Conservation (phyloP, 2,329 filamentous ascomycete genomes). For the Apiospora koreana region DNA sequence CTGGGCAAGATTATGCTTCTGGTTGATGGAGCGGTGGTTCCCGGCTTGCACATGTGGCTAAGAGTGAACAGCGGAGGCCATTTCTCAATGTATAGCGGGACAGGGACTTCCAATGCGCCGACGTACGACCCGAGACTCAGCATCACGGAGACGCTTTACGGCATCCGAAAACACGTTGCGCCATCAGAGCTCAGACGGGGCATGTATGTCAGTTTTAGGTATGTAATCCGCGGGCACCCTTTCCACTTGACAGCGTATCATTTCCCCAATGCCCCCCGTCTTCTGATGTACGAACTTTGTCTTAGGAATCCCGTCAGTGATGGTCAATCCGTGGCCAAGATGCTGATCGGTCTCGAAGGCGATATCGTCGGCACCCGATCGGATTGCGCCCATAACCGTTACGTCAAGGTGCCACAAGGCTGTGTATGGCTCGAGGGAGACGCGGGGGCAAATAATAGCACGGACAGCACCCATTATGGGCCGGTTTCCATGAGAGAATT, state of each 20-base stretch:
- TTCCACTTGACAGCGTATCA: too few species aligned
- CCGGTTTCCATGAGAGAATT: not conserved
- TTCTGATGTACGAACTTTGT: not conserved
- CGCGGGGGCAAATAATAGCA: not conserved
- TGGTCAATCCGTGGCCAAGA: not conserved
- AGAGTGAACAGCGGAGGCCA: not conserved
- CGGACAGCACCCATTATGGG: not conserved
- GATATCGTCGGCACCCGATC: not conserved
- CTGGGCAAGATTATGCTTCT: not conserved
- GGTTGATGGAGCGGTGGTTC: not conserved
- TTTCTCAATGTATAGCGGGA: rapidly evolving
- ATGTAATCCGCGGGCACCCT: too few species aligned
- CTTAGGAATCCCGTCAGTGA: not conserved
- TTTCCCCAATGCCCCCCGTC: too few species aligned
- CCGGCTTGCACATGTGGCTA: not conserved
- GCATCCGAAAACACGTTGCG: not conserved
- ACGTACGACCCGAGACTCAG: not conserved
- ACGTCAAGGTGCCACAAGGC: not conserved
- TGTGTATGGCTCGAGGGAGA: not conserved
- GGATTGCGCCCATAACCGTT: not conserved
- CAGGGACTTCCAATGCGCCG: not conserved
- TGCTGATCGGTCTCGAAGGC: not conserved
- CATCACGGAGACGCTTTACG: not conserved
- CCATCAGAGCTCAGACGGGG: not conserved
- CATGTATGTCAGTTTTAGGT: not conserved